Conservation (phyloP, 1,284 basidiomycete genomes). For the Inonotus obliquus region DNA sequence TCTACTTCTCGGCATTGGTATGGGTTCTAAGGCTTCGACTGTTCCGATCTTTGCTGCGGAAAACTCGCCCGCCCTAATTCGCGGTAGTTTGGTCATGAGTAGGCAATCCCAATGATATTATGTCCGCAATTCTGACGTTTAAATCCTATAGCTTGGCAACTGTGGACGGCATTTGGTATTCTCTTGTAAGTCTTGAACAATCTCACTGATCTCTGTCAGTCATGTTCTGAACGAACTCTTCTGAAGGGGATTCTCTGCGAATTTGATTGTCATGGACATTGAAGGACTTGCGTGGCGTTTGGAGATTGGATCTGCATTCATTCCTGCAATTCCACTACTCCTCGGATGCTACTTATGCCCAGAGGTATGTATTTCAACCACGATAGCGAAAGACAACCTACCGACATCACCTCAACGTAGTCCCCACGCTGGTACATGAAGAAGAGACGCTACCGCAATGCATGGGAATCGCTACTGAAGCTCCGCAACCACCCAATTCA, state of each 20-base stretch:
- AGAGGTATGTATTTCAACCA: conserved; percentile 53
- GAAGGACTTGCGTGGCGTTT: conserved; percentile 53
- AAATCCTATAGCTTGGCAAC: conserved; percentile 2
- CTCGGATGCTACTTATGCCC: conserved; percentile 26
- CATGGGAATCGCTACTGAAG: conserved; percentile 51
- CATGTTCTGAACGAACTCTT: background rate
- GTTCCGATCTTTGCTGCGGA: conserved; percentile 58
- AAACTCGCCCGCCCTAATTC: conserved; percentile 55
- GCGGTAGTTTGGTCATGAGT: conserved; percentile 40
- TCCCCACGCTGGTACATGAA: conserved; percentile 71
- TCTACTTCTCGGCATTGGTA: conserved; percentile 59
- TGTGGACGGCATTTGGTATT: conserved; percentile 58
- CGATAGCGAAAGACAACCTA: background rate
- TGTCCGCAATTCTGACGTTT: background rate
- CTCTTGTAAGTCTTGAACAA: conserved; percentile 32
- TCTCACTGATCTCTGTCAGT: background rate
- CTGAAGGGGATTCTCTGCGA: conserved; percentile 40
- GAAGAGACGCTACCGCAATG: conserved; percentile 53
- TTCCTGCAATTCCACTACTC: conserved; percentile 48
- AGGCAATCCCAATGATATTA: conserved; percentile 32
- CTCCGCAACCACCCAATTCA: conserved; percentile 63
- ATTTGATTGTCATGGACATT: conserved; percentile 41
- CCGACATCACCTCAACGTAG: conserved; percentile 48
- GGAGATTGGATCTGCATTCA: conserved; percentile 49
- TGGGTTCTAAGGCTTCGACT: conserved; percentile 64